A percentile compares a stretch with the other conserved stretches of the same genome.
Conservation (phyloP, 2,329 filamentous ascomycete species). For the Neoarthrinium moseri region DNA sequence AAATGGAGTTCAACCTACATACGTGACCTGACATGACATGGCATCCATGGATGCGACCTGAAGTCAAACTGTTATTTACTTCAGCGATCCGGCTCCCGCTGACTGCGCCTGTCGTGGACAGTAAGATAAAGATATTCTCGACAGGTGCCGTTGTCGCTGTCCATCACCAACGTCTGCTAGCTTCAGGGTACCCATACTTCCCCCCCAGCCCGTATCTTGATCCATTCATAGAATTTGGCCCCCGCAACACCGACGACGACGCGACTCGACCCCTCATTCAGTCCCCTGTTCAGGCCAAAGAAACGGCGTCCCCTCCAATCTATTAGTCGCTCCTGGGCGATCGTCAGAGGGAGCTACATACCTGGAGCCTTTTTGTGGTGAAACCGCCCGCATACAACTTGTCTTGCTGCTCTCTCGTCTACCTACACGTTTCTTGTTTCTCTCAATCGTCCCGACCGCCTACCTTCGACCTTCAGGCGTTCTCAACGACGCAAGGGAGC, state of each 20-base stretch:
- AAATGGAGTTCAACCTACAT: neutral
- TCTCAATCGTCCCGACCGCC: neutral
- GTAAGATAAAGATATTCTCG: too few relatives aligned
- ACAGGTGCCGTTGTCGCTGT: too few relatives aligned
- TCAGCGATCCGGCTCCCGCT: neutral
- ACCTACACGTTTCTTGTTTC: neutral
- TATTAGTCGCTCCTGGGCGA: neutral
- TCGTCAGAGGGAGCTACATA: conserved; percentile 1
- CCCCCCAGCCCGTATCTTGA: neutral
- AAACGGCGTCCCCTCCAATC: conserved; percentile 5
- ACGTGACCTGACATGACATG: neutral
- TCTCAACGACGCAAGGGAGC: neutral
- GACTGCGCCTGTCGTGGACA: neutral
- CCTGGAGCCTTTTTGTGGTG: conserved; percentile 3
- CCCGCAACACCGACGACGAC: conserved; percentile 4
- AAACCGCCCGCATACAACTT: neutral
- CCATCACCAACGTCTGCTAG: neutral
- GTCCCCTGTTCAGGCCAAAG: conserved; percentile 8
- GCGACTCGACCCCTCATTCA: conserved; percentile 7
- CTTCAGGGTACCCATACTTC: neutral
- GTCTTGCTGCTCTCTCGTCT: neutral
- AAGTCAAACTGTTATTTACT: neutral
- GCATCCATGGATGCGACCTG: neutral
- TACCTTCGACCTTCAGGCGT: neutral
- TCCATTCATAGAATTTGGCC: conserved; percentile 1